These are phyloP conservation scores for barley (Hordeum vulgare) DNA, from an alignment of 176 grass and related monocot species.

Conservation along the genomic window DNA sequence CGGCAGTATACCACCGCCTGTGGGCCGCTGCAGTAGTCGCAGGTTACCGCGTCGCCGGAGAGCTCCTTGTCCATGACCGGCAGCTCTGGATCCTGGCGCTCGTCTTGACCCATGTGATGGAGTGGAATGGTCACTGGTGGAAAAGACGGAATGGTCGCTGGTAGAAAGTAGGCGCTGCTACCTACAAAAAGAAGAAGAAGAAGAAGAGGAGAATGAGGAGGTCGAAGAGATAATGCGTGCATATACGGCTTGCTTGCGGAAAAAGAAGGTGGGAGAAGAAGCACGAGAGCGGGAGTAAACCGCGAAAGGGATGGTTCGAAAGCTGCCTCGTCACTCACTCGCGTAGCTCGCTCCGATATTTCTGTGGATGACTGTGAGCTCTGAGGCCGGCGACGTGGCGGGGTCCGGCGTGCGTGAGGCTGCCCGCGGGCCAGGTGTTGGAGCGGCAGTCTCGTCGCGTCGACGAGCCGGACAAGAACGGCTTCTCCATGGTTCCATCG, in stretches of 20 bases:
- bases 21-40: slow-evolving; percentile 56
- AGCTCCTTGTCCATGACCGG: not conserved
- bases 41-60: not conserved
- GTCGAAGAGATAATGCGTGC: not conserved
- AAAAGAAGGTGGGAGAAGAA: slow-evolving; percentile 17
- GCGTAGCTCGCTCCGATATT: not conserved
- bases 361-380: not conserved
- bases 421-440: not conserved
- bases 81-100: not conserved
- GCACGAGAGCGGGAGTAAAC: slow-evolving; percentile 13
- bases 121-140: not conserved
- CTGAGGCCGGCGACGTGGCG: not conserved
- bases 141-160: not conserved
- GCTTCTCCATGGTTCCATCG: slow-evolving; percentile 24
- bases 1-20: slow-evolving; percentile 68
- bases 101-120: not conserved
- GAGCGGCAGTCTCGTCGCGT: not conserved
- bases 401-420: not conserved
- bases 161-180: not conserved
- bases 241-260: not conserved
- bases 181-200: not conserved
- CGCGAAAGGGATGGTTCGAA: slow-evolving; percentile 13
- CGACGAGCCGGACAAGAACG: not conserved
- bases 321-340: not conserved
- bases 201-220: not conserved